phyloP scores from a whole-genome alignment of 1,284 basidiomycete species.

The Anthracocystis setariae region DNA sequence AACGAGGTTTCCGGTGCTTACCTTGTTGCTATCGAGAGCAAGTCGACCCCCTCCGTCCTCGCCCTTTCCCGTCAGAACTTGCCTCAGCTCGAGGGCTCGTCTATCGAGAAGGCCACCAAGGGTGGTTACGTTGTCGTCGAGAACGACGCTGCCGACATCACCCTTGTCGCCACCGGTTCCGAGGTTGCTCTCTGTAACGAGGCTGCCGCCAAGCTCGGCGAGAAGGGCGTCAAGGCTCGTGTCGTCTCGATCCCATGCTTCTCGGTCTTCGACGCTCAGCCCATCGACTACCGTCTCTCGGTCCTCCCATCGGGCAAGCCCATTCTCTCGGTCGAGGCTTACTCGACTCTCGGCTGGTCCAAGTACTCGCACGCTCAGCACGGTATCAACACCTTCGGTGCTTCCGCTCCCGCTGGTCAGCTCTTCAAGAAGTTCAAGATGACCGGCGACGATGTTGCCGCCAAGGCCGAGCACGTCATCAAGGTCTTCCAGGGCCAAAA shows the following conservation, averaged over 20 bases:
- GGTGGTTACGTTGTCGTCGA: conserved; percentile 92
- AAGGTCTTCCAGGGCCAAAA: conserved; percentile 85
- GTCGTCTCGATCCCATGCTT: conserved; percentile 89
- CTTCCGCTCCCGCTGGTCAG: conserved; percentile 87
- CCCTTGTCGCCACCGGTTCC: conserved; percentile 86
- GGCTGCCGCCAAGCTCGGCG: conserved; percentile 79
- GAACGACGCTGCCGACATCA: conserved; percentile 78
- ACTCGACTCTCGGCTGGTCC: conserved; percentile 68
- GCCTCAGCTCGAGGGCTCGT: conserved; percentile 87
- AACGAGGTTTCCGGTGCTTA: conserved; percentile 94
- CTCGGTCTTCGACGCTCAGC: conserved; percentile 87
- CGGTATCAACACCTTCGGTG: conserved; percentile 71
- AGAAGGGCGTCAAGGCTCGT: conserved; percentile 77
- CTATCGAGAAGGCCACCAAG: conserved; percentile 82
- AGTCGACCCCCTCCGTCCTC: conserved; percentile 82
- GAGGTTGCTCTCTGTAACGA: conserved; percentile 87
- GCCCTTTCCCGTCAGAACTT: conserved; percentile 88
- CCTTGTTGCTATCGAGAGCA: conserved; percentile 79
- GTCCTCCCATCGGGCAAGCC: conserved; percentile 89
- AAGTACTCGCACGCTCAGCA: conserved; percentile 66
- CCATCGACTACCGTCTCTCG: conserved; percentile 80
- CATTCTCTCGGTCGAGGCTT: conserved; percentile 88
- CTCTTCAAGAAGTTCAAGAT: conserved; percentile 74
- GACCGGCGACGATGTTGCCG: conserved; percentile 75
- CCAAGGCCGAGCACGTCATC: conserved; percentile 83